Evolutionary conservation across 352 stramenopile species (phyloP), one percentile per base, ranked within the genome.

Genomic region (Aphanomyces cochlioides): DNA sequence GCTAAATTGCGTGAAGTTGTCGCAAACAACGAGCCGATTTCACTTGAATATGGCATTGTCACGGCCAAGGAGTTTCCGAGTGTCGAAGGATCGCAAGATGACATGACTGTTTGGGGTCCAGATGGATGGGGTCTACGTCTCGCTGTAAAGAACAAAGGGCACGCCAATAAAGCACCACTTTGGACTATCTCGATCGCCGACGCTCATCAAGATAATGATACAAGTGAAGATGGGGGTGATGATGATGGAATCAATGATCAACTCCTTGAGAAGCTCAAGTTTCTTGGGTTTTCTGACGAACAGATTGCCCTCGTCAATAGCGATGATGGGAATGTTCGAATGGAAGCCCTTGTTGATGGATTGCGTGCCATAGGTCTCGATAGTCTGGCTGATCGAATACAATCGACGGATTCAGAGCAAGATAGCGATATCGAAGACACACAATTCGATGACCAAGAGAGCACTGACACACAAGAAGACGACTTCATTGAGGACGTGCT

Each of bases 121-220:
- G 43, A 70, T 43, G 64, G 64, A n/a, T 70, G 64, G 64, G 64
- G 64, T 12, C 8, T 70, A 13, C 15, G 61, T 7, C 64, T 70
- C 39, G 64, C 47, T 37, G 43, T 34, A 8, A 70, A 70, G 40
- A 61, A 13, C 6, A 43, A 43, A 15, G 28, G 28, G 28, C 28
- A 28, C 28, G 36, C 64, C 8, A 45, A 13, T 0, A 37, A 36
- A 17, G 28, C 43, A 7, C 40, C 47, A 37, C 4, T 56, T 21
- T 70, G 64, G 64, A 60, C 37, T 7, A 60, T 70, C 36, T 47
- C 47, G 17, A 47, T 70, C 7, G n/a, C 53, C 17, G 64, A 70
- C 17, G 28, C 45, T 10, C 17, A 8, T 4, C 21, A 19, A 36
- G n/a, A 13, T 8, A 37, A 57, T 28, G 37, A 58, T 7, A 57